phyloP scores from a whole-genome alignment of 257 asterid genomes.

The Plantago elongata region DNA sequence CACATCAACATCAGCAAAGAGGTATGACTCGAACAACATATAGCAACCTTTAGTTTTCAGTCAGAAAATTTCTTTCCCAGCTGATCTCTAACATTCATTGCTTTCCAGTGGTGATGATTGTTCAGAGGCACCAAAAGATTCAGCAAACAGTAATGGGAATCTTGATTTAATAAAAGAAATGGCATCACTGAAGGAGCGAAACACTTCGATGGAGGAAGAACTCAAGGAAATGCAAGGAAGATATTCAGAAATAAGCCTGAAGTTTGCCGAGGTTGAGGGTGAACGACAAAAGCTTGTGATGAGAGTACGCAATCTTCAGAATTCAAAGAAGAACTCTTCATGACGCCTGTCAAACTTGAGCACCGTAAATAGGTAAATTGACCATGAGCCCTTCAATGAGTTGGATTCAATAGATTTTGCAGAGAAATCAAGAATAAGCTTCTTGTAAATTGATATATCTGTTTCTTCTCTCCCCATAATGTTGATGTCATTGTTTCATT shows the following conservation, averaged over 20 bases:
- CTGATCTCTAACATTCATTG: no score
- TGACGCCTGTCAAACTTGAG: conserved; percentile 1
- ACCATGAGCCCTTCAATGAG: conserved; percentile 21
- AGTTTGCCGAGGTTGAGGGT: conserved; percentile 98
- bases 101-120: no score
- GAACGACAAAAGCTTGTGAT: conserved; percentile 93
- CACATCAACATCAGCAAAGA: conserved; percentile 14
- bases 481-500: conserved; percentile 27
- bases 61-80: no score
- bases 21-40: not conserved
- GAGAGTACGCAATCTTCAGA: conserved; percentile 77
- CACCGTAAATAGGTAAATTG: conserved; percentile 24
- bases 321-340: conserved; percentile 47
- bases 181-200: conserved; percentile 50
- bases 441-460: conserved; percentile 39
- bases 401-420: conserved; percentile 23
- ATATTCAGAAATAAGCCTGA: conserved; percentile 94
- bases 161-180: conserved; percentile 31
- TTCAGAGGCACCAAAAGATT: conserved; percentile 7
- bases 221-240: conserved; percentile 93
- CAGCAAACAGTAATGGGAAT: conserved; percentile 1
- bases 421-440: conserved; percentile 23
- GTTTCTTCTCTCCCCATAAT: conserved; percentile 24
- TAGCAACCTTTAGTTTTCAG: no score
- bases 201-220: conserved; percentile 63